Conservation (phyloP, 2,329 filamentous ascomycete genomes). For the Trichoderma cornu-damae region DNA sequence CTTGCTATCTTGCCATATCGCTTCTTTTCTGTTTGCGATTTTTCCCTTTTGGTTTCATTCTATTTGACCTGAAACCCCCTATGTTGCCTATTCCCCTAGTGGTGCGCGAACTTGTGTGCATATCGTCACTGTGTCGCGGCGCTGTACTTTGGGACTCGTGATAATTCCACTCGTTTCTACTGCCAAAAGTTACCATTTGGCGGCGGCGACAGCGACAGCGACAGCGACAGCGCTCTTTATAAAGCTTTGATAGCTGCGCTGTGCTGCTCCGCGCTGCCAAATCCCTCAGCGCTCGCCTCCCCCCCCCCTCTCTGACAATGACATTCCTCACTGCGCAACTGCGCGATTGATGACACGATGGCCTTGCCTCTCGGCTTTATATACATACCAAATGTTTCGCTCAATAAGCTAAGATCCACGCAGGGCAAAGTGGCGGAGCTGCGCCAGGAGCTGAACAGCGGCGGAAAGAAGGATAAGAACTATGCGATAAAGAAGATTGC, state of each 20-base stretch:
- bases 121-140: background rate
- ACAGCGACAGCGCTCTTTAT: background rate
- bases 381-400: constrained; percentile 44
- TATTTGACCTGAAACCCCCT: constrained; percentile 19
- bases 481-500: constrained; percentile 93
- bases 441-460: constrained; percentile 86
- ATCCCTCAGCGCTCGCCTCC: background rate
- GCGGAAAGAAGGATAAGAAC: constrained; percentile 98
- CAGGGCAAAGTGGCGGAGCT: constrained; percentile 99
- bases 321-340: background rate
- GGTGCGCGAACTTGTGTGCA: background rate
- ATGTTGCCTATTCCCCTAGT: constrained; percentile 13
- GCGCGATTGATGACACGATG: constrained; percentile 22
- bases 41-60: no score
- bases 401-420: constrained; percentile 49
- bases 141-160: background rate
- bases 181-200: background rate
- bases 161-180: background rate
- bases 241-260: background rate
- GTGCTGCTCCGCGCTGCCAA: no score
- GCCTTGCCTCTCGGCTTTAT: constrained; percentile 46
- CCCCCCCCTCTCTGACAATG: no score
- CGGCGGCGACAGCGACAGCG: background rate
- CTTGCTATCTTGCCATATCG: background rate
- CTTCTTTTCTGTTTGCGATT: constrained; percentile 11